These are phyloP conservation scores for Suillus lakei DNA, from an alignment of 768 basidiomycete genomes.

Conservation along the genomic window DNA sequence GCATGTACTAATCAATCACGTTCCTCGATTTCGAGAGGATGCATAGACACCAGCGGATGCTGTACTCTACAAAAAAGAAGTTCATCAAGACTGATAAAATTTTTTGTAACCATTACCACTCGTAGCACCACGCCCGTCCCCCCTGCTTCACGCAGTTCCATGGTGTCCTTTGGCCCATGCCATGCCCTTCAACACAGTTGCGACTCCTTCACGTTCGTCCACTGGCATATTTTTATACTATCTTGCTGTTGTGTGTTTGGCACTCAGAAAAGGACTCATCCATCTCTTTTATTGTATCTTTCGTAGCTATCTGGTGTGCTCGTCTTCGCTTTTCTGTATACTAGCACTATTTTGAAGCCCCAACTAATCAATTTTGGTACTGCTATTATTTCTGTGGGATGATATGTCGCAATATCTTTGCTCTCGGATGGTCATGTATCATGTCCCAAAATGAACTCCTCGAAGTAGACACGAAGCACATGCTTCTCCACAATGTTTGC, in stretches of 20 bases:
- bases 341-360: too few species aligned
- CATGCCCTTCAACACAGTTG: neutral
- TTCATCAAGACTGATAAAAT: slow-evolving; percentile 19
- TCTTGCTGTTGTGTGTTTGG: neutral
- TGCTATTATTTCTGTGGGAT: neutral
- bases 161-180: slow-evolving; percentile 7
- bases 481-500: neutral
- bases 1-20: slow-evolving; percentile 21
- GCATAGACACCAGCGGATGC: slow-evolving; percentile 15
- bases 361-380: neutral
- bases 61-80: slow-evolving; percentile 2
- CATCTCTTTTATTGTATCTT: neutral
- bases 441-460: neutral
- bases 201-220: neutral
- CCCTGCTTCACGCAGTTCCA: neutral
- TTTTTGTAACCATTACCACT: neutral
- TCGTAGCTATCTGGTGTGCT: neutral
- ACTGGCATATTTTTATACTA: slow-evolving; percentile 11
- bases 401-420: neutral
- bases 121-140: neutral
- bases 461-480: neutral
- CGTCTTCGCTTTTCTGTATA: neutral
- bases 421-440: neutral
- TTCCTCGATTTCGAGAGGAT: neutral
- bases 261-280: neutral